A percentile compares a stretch with the other conserved stretches of the same genome.
Evolutionary conservation across 2,329 filamentous ascomycete genomes (phyloP).

Genomic region (Pyricularia grisea): DNA sequence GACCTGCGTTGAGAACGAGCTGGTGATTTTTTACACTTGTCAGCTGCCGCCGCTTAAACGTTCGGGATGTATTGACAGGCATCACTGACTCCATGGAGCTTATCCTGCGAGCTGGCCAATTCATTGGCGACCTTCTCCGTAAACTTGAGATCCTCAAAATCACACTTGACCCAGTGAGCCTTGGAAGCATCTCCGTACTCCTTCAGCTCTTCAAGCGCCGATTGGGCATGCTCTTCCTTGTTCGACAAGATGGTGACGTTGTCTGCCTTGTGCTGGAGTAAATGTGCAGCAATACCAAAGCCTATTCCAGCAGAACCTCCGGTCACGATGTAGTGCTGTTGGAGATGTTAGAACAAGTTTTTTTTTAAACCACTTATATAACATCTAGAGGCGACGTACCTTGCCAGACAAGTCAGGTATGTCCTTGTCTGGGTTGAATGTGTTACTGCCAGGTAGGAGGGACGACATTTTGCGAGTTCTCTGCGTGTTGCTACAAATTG

Average conservation of each 20-base stretch:
- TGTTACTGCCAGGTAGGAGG: constrained; percentile 5
- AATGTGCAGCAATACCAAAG: not conserved
- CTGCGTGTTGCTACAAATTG: not conserved
- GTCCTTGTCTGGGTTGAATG: constrained; percentile 21
- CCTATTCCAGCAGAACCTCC: not conserved
- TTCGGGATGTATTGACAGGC: not conserved
- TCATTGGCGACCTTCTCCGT: not conserved
- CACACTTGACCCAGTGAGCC: not conserved
- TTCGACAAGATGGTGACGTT: not conserved
- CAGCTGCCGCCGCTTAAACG: not conserved
- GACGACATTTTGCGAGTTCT: not conserved
- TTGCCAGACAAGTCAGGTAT: constrained; percentile 29
- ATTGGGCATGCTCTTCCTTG: not conserved
- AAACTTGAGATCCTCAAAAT: not conserved
- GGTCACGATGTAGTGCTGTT: not conserved
- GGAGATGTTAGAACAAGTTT: not conserved
- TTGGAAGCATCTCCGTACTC: not conserved
- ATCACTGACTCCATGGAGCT: not conserved
- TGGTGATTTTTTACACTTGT: not conserved
- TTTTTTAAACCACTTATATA: not conserved
- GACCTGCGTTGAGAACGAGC: not conserved
- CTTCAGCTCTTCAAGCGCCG: not conserved
- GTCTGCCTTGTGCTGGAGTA: not conserved
- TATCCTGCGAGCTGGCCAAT: not conserved
- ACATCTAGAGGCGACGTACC: constrained; percentile 12